Base-by-base conservation (phyloP, 1,139 yeast genomes). In the Blastobotrys capitulatus region DNA sequence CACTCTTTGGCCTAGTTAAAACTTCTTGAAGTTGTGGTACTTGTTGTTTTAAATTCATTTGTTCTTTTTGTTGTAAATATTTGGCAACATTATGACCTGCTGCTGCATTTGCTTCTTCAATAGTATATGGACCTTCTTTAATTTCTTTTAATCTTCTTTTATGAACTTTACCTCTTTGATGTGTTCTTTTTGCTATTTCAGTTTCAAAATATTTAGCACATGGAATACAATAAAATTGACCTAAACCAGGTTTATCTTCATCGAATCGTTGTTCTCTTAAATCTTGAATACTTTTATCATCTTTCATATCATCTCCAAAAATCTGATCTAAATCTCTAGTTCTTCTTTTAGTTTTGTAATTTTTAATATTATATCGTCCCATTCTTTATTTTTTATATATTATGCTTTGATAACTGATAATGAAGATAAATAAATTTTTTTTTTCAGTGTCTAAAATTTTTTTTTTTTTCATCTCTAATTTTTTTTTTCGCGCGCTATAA, bases 151-250 rank as follows among this genome's bases (percentile, higher is more conserved):
- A 84, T 62, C 96, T 76, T 69, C 98, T 78, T 67, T 86, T 89
- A 68, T 92, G 97, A 9, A 83, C 77, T 64, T 89, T 89, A 9
- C 85, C 77, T 60, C 80, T 79, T 56, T 76, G 71, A 69, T 92
- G 98, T 25, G 83, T 76, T 56, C 80, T 80, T 54, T 86, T 74
- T 13, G 95, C 86, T 39, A 70, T 66, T 49, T 85, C 90, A 53
- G 83, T 83, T 64, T 90, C 97, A 63, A 81, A 88, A 67, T 92
- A 88, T 67, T 84, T 86, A 48, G 95, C 95, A 74, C 98, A 92
- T 57, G 89, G 95, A 51, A 92, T 77, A 69, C 97, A 92, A 68
- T 88, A 92, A 68, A 81, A 85, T 69, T 92, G 97, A 16, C 97
- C 98, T 58, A 92, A 71, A 3, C 98, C 98, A 0, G 97, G 92